A percentile compares a stretch with the other conserved stretches of the same genome.
These are phyloP conservation scores for Musa itinerans DNA, from an alignment of 176 grass and related monocot genomes.

Conservation along the genomic window DNA sequence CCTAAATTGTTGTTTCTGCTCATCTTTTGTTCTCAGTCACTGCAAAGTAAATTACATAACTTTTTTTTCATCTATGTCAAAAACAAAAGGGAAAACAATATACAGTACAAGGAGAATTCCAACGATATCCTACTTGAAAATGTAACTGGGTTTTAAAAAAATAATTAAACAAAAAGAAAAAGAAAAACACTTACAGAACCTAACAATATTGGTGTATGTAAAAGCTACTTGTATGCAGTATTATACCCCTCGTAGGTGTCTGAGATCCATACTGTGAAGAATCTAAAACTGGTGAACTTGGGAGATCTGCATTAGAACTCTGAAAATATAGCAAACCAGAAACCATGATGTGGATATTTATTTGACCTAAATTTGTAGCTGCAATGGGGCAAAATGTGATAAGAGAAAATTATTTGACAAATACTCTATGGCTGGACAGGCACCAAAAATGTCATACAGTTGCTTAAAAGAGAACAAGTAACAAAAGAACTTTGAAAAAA, in stretches of 20 bases:
- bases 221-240: neutral
- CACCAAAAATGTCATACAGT: too few relatives aligned
- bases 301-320: slow-evolving; percentile 7
- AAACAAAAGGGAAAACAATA: too few relatives aligned
- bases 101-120: too few relatives aligned
- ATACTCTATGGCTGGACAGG: too few relatives aligned
- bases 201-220: neutral
- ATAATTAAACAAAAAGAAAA: neutral
- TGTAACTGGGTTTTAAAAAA: neutral
- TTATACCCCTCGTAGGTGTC: neutral
- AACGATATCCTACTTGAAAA: too few relatives aligned
- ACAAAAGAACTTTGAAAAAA: too few relatives aligned
- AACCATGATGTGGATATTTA: neutral
- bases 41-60: too few relatives aligned
- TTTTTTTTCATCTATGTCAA: too few relatives aligned
- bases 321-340: neutral
- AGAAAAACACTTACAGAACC: neutral
- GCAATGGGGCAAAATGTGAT: neutral
- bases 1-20: too few relatives aligned
- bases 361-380: neutral
- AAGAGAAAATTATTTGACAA: too few relatives aligned
- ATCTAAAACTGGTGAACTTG: slow-evolving; percentile 15
- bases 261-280: slow-evolving; percentile 24
- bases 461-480: too few relatives aligned
- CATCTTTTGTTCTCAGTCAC: too few relatives aligned